These are phyloP conservation scores for Cystofilobasidium macerans DNA, from an alignment of 768 basidiomycete genomes.

Conservation along the genomic window DNA sequence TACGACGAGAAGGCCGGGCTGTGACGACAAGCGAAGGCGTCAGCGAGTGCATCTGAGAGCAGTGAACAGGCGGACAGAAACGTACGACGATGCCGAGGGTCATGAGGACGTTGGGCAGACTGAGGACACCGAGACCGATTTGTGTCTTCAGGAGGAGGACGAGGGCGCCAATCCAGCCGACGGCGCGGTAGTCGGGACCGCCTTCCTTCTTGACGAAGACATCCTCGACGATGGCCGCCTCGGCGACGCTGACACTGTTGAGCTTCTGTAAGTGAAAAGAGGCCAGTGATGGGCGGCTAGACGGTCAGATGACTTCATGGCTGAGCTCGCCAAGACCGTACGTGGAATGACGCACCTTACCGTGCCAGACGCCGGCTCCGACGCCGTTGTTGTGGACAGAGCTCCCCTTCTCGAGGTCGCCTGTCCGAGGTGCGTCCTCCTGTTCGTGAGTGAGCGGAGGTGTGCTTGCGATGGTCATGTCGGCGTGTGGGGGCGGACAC, in stretches of 20 bases:
- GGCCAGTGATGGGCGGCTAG: no score
- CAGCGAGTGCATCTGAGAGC: not conserved
- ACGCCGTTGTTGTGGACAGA: not conserved
- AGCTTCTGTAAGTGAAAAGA: not conserved
- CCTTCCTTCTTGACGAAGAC: slow-evolving; percentile 4
- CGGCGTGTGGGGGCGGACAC: no score
- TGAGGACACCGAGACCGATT: slow-evolving; percentile 14
- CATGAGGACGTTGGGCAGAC: not conserved
- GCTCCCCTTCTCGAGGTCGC: not conserved
- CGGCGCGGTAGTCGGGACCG: slow-evolving; percentile 18
- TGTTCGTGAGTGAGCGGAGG: no score
- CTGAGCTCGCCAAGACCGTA: no score
- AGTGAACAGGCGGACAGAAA: not conserved
- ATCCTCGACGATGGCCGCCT: not conserved
- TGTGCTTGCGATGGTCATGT: no score
- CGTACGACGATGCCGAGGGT: not conserved
- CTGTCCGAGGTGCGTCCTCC: not conserved
- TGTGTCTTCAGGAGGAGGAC: slow-evolving; percentile 18
- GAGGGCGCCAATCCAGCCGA: slow-evolving; percentile 5
- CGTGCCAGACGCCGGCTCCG: not conserved
- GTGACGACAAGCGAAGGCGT: not conserved
- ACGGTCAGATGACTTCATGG: no score
- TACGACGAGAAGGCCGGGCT: not conserved
- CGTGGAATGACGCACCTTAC: not conserved
- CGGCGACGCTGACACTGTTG: not conserved